Evolutionary conservation across 2,329 filamentous ascomycete genomes (phyloP).

Genomic region (Verruconis gallopava): DNA sequence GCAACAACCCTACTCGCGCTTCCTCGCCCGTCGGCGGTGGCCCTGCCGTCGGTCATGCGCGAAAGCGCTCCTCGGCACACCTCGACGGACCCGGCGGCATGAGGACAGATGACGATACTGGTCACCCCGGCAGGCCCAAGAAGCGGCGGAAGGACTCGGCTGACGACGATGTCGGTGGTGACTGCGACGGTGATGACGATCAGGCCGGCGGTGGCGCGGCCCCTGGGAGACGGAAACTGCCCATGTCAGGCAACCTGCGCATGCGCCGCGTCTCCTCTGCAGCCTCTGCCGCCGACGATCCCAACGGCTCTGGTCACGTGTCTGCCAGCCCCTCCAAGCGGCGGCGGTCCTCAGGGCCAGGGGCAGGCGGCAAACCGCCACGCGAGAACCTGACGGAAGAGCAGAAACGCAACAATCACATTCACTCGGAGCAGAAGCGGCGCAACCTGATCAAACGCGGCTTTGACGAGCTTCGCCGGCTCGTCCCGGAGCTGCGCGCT

Average conservation of each 20-base stretch:
- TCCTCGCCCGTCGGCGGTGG: not conserved
- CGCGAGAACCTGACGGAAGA: constrained; percentile 53
- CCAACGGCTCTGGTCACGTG: not conserved
- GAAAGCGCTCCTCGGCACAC: constrained; percentile 1
- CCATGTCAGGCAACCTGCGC: constrained; percentile 4
- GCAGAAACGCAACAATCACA: constrained; percentile 77
- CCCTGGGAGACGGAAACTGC: not conserved
- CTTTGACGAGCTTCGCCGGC: constrained; percentile 63
- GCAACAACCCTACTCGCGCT: constrained; percentile 5
- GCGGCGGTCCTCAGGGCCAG: constrained; percentile 1
- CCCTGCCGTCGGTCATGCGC: not conserved
- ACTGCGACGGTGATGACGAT: too few relatives aligned
- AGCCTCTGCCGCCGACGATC: not conserved
- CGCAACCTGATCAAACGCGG: constrained; percentile 70
- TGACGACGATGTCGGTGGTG: not conserved
- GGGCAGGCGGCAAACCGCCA: not conserved
- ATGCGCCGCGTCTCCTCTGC: constrained; percentile 3
- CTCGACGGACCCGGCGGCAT: not conserved
- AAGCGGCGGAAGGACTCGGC: constrained; percentile 3
- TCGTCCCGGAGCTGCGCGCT: constrained; percentile 62
- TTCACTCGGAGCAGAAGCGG: constrained; percentile 76
- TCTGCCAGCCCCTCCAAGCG: constrained; percentile 1
- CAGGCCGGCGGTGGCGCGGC: too few relatives aligned
- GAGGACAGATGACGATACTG: not conserved
- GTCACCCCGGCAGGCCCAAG: not conserved